phyloP scores from a whole-genome alignment of 257 asterid species.

The Capsicum baccatum region DNA sequence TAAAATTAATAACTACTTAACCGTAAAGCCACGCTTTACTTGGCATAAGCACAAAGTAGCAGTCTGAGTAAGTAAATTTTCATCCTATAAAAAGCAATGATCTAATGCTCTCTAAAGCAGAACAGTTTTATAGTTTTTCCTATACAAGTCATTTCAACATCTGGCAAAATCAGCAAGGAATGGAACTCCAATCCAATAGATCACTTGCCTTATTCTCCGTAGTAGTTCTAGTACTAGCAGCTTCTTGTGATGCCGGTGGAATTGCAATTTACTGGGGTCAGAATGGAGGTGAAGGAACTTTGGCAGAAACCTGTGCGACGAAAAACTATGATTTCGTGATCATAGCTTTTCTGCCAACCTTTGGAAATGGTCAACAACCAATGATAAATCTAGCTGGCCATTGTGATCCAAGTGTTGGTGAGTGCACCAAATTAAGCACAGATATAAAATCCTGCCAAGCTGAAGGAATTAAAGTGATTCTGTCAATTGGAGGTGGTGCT shows the following conservation, averaged over 20 bases:
- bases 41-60: conserved; percentile 9
- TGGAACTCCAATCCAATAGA: too few relatives aligned
- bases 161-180: too few relatives aligned
- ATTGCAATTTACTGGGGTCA: background rate
- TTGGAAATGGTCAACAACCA: background rate
- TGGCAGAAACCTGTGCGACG: background rate
- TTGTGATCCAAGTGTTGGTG: background rate
- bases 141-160: too few relatives aligned
- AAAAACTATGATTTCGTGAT: background rate
- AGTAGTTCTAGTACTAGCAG: too few relatives aligned
- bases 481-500: background rate
- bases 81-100: conserved; percentile 5
- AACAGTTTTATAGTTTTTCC: background rate
- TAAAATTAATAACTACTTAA: background rate
- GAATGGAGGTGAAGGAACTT: background rate
- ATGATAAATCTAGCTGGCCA: background rate
- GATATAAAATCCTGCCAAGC: background rate
- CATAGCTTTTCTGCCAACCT: background rate
- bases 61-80: background rate
- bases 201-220: too few relatives aligned
- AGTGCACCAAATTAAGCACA: background rate
- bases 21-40: background rate
- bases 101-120: background rate
- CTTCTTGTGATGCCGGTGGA: background rate
- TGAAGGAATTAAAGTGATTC: background rate